Evolutionary conservation across 164 flowering plant species (phyloP).

Genomic region (Saururus chinensis): DNA sequence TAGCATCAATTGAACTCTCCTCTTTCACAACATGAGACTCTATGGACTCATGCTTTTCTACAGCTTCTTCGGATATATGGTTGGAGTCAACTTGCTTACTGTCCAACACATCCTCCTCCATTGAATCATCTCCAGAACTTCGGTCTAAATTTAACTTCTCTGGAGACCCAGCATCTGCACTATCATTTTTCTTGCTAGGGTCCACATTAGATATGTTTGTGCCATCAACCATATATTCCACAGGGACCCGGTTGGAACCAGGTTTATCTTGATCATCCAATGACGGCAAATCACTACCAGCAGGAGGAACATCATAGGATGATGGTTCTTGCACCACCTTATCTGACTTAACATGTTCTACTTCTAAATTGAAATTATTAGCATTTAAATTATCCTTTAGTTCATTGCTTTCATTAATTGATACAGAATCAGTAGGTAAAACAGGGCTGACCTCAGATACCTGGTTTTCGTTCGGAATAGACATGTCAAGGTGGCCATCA

Average conservation of each 20-base stretch:
- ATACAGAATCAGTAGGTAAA: slow-evolving; percentile 84
- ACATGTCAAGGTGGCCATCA: slow-evolving; percentile 22
- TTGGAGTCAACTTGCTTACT: slow-evolving; percentile 52
- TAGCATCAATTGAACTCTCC: slow-evolving; percentile 32
- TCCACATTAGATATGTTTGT: slow-evolving; percentile 28
- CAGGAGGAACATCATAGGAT: slow-evolving; percentile 43
- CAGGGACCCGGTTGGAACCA: slow-evolving; percentile 35
- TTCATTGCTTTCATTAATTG: slow-evolving; percentile 87
- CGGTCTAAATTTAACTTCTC: slow-evolving; percentile 72
- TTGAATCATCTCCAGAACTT: slow-evolving; percentile 79
- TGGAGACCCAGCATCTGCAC: slow-evolving; percentile 39
- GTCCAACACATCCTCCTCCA: slow-evolving; percentile 77
- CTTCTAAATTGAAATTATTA: slow-evolving; percentile 84
- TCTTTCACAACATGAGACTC: slow-evolving; percentile 31
- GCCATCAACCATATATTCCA: slow-evolving; percentile 17
- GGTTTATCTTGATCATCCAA: slow-evolving; percentile 49
- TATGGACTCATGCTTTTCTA: slow-evolving; percentile 30
- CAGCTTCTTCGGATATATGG: slow-evolving; percentile 27
- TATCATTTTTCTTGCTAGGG: slow-evolving; percentile 37
- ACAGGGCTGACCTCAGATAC: slow-evolving; percentile 84
- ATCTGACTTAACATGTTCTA: slow-evolving; percentile 61
- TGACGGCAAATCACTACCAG: slow-evolving; percentile 51
- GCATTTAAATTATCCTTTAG: slow-evolving; percentile 80
- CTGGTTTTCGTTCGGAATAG: slow-evolving; percentile 42
- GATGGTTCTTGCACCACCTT: slow-evolving; percentile 69